phyloP scores from a whole-genome alignment of 1,139 yeast genomes.

The Yamadazyma membranifaciens region DNA sequence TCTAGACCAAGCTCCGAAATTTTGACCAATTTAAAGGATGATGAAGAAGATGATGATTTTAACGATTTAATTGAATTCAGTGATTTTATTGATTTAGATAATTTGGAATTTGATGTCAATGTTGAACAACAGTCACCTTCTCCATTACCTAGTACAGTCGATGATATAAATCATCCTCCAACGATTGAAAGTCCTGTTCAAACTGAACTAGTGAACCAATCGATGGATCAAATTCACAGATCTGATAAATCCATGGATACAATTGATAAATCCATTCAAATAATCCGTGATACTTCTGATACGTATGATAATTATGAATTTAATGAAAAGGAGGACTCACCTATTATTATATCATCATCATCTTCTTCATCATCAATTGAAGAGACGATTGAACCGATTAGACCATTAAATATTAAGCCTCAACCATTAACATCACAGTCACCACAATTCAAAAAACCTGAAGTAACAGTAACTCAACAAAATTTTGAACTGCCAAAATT shows the following conservation, averaged over 20 bases:
- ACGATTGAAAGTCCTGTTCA: background rate
- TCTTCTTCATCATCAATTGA: constrained; percentile 13
- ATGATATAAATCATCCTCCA: background rate
- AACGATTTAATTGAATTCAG: constrained; percentile 57
- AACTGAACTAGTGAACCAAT: background rate
- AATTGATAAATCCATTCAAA: background rate
- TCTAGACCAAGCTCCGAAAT: background rate
- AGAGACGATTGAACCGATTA: constrained; percentile 13
- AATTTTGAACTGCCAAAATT: constrained; percentile 3
- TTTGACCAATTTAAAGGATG: background rate
- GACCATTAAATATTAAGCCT: constrained; percentile 14
- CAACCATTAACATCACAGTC: background rate
- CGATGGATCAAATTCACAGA: background rate
- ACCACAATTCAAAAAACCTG: constrained; percentile 11
- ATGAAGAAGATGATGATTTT: constrained; percentile 20
- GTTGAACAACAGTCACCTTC: background rate
- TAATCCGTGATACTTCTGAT: no score
- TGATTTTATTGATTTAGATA: constrained; percentile 62
- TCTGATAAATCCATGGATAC: constrained; percentile 1
- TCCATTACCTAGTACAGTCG: background rate
- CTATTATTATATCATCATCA: constrained; percentile 16
- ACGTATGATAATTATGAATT: background rate
- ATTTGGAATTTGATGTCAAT: constrained; percentile 20
- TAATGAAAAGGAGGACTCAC: constrained; percentile 8
- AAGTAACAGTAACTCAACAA: constrained; percentile 16